Percentiles rank a stretch among this genome's conserved stretches.
These are phyloP conservation scores for Starmerella asiatica DNA, from an alignment of 805 yeast genomes.

Conservation along the genomic window DNA sequence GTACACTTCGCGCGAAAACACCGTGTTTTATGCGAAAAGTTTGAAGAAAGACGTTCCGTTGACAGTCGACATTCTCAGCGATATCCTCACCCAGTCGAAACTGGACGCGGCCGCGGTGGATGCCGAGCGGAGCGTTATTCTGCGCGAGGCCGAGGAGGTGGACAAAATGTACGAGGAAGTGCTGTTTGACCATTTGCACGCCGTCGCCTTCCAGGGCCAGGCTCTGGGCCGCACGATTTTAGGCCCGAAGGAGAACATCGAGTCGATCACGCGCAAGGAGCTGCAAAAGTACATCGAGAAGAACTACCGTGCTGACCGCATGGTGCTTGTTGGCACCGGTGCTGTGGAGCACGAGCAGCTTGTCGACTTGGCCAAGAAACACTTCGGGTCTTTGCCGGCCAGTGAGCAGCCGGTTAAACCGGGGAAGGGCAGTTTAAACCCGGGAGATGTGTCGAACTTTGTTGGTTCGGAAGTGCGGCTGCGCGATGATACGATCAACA, in stretches of 20 bases:
- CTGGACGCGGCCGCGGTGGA: constrained; percentile 77
- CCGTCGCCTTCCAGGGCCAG: constrained; percentile 78
- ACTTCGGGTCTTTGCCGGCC: constrained; percentile 42
- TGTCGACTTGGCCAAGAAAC: constrained; percentile 58
- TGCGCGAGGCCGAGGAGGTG: constrained; percentile 94
- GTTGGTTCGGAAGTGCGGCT: constrained; percentile 76
- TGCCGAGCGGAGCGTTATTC: constrained; percentile 89
- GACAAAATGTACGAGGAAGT: constrained; percentile 98
- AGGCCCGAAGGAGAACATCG: constrained; percentile 85
- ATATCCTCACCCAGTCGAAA: constrained; percentile 73
- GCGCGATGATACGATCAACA: constrained; percentile 69
- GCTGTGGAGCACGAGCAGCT: constrained; percentile 78
- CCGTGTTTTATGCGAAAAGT: constrained; percentile 91
- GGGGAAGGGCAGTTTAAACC: constrained; percentile 52
- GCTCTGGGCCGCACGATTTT: constrained; percentile 92
- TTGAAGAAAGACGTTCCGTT: constrained; percentile 65
- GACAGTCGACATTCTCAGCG: constrained; percentile 78
- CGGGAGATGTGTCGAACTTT: constrained; percentile 59
- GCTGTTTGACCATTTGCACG: constrained; percentile 90
- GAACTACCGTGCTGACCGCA: constrained; percentile 89
- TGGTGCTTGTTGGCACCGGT: constrained; percentile 95
- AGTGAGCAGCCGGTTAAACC: constrained; percentile 46
- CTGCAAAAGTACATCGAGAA: constrained; percentile 63
- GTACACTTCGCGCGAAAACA: constrained; percentile 95
- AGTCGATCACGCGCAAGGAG: constrained; percentile 62